Conservation (phyloP, 805 yeast species). For the Barnettozyma sucrosica region DNA sequence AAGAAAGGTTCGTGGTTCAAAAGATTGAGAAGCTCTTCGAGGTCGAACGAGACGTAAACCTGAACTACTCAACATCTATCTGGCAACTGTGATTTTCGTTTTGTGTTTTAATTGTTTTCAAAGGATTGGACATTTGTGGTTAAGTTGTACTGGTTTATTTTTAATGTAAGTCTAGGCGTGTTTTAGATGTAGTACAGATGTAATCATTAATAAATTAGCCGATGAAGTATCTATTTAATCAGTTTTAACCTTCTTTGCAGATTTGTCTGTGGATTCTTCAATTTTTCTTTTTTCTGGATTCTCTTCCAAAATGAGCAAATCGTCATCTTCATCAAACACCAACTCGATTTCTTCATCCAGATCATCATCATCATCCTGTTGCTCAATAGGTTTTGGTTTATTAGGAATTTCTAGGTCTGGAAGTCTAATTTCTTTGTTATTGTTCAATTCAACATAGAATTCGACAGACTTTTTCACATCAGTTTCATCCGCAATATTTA, state of each 20-base stretch:
- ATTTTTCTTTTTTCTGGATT: conserved; percentile 22
- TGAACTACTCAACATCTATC: not conserved
- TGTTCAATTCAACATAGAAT: conserved; percentile 40
- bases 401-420: conserved; percentile 32
- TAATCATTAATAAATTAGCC: not conserved
- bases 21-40: conserved; percentile 35
- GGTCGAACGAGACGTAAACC: conserved; percentile 13
- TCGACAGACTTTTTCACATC: conserved; percentile 61
- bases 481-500: conserved; percentile 76
- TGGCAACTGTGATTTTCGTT: not conserved
- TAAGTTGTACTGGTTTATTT: not conserved
- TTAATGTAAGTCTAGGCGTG: not conserved
- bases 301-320: conserved; percentile 15
- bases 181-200: not conserved
- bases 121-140: not conserved
- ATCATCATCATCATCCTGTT: conserved; percentile 23
- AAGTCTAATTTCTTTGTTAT: conserved; percentile 19
- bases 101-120: not conserved
- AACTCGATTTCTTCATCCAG: conserved; percentile 15
- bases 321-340: conserved; percentile 13
- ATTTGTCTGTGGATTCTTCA: conserved; percentile 1
- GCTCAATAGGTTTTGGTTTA: conserved; percentile 17
- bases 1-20: conserved; percentile 41
- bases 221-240: conserved; percentile 1
- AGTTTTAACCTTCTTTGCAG: conserved; percentile 7